Evolutionary conservation across 306 rosid species (phyloP).

Genomic region (Astragalus membranaceus): DNA sequence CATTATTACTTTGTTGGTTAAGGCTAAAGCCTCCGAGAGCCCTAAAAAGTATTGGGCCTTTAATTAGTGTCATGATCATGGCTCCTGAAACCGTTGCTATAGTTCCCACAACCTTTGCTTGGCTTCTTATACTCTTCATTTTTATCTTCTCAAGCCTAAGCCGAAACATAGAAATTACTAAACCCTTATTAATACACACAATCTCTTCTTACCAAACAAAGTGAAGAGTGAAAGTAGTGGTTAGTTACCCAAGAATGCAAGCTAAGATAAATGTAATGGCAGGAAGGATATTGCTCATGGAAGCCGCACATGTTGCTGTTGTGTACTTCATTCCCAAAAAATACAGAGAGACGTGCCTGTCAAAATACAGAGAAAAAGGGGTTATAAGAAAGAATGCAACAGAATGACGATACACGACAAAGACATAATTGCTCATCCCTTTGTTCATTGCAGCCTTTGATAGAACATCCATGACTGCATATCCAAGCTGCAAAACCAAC

Average conservation of each 20-base stretch:
- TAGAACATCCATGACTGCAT: constrained; percentile 75
- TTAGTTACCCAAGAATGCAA: constrained; percentile 47
- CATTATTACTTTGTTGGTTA: constrained; percentile 18
- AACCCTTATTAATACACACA: not conserved
- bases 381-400: constrained; percentile 53
- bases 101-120: constrained; percentile 72
- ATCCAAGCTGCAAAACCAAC: constrained; percentile 59
- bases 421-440: constrained; percentile 84
- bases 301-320: constrained; percentile 78
- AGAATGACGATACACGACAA: constrained; percentile 67
- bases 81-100: constrained; percentile 73
- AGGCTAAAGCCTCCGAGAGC: constrained; percentile 12
- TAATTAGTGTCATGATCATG: constrained; percentile 67
- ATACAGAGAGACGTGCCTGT: constrained; percentile 37
- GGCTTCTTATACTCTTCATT: constrained; percentile 46
- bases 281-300: constrained; percentile 77
- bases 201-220: not conserved
- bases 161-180: not conserved
- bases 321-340: constrained; percentile 81
- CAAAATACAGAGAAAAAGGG: constrained; percentile 63
- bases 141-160: constrained; percentile 63
- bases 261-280: constrained; percentile 75
- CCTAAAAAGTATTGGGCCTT: constrained; percentile 67
- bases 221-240: not conserved
- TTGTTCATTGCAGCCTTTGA: constrained; percentile 75